Evolutionary conservation across 768 basidiomycete species (phyloP), one percentile per base, ranked within the genome.

Genomic region (Russula earlei): DNA sequence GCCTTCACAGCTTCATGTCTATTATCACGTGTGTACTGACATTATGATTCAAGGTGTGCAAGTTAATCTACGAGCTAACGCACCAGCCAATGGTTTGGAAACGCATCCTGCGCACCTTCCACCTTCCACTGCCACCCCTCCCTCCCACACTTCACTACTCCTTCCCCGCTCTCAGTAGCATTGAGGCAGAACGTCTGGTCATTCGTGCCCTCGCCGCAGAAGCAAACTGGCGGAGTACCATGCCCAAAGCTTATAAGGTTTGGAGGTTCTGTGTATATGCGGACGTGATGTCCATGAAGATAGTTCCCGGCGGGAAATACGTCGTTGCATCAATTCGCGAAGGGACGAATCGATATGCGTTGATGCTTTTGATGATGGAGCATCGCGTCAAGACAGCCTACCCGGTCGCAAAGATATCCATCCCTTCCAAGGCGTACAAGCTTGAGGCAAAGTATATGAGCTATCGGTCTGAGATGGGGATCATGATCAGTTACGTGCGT

Each of bases 71-170:
- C 47, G 55, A 54, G 24, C 44, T 61, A 1, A 62, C 62, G 3
- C 62, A 62, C 38, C 46, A 62, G 17, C 38, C 62, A 11, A 52
- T 55, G 49, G 52, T 62, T 12, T 62, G 62, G 62, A 62, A 62
- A 46, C 55, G 55, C 40, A 50, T 61, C 31, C 50, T 62, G 47
- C 47, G 43, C 34, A 57, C 45, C 8, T 54, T 61, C 25, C 60
- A 56, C 36, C 54, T 62, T 24, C 62, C 59, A 6, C 33, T 62
- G 17, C 62, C 59, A 27, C 62, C 62, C 0, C 48, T 62, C 2
- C 62, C 62, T 19, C 62, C 59, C 3, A 61, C 62, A 6, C 33
- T 49, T 4, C 59, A 49, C 25, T 62, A 62, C 37, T 54, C 55
- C 12, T 61, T 57, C 22, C 34, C 46, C 1, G 40, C 24, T 15